These are phyloP conservation scores for Pythium volutum DNA, from an alignment of 352 stramenopile genomes.

Conservation along the genomic window DNA sequence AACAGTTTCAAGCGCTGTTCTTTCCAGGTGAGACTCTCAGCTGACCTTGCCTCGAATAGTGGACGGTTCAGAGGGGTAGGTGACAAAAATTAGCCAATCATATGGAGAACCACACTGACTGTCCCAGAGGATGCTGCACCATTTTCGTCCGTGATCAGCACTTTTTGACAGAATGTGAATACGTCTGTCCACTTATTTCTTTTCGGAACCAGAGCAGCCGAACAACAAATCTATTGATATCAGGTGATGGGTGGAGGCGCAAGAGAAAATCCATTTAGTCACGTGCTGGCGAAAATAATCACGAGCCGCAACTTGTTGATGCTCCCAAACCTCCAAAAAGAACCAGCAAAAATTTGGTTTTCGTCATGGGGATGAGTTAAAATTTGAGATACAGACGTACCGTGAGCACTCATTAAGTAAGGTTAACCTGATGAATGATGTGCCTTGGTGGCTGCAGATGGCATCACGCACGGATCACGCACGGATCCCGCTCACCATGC, in stretches of 20 bases:
- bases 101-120: background rate
- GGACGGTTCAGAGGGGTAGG: background rate
- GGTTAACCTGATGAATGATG: background rate
- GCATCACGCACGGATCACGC: background rate
- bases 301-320: background rate
- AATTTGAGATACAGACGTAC: too few species aligned
- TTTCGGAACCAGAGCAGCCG: background rate
- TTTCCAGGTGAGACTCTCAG: background rate
- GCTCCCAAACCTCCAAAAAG: background rate
- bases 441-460: background rate
- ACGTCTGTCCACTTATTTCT: background rate
- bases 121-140: constrained; percentile 12
- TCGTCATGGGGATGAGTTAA: too few species aligned
- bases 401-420: background rate
- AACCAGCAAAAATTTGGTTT: too few species aligned
- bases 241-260: background rate
- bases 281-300: background rate
- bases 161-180: constrained; percentile 2
- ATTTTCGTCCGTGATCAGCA: constrained; percentile 12
- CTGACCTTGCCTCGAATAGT: constrained; percentile 11
- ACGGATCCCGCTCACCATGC: background rate
- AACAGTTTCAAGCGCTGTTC: background rate
- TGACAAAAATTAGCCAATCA: constrained; percentile 16
- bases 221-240: background rate
- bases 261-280: background rate